A percentile compares a stretch with the other conserved stretches of the same genome.
phyloP scores from a whole-genome alignment of 129 eudicot species.

The Centella asiatica region DNA sequence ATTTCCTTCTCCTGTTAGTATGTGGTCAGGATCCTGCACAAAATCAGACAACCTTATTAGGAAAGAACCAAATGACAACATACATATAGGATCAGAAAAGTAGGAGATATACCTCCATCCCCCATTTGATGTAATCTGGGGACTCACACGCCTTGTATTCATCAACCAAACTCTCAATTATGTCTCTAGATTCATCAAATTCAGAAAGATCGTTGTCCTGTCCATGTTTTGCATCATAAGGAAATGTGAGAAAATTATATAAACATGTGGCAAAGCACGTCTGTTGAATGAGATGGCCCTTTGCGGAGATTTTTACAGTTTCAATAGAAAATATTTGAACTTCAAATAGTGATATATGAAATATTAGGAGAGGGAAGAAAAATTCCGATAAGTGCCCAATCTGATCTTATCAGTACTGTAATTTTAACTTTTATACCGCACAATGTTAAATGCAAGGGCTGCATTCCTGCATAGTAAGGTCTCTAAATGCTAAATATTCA shows the following conservation, averaged over 20 bases:
- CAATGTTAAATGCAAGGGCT: neutral
- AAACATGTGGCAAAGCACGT: neutral
- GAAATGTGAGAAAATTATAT: neutral
- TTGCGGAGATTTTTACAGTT: neutral
- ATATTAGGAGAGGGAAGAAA: neutral
- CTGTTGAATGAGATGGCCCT: neutral
- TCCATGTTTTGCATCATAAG: slow-evolving; percentile 16
- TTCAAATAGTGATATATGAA: neutral
- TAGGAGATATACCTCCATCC: slow-evolving; percentile 66
- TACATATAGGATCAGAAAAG: neutral
- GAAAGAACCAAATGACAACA: neutral
- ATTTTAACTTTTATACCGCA: neutral
- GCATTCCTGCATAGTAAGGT: too few species aligned
- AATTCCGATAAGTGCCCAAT: too few species aligned
- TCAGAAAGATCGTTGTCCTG: slow-evolving; percentile 97
- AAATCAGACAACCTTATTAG: neutral
- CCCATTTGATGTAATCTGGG: slow-evolving; percentile 97
- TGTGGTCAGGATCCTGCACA: slow-evolving; percentile 72
- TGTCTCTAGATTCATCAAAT: slow-evolving; percentile 88
- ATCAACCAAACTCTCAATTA: slow-evolving; percentile 95
- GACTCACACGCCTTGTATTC: slow-evolving; percentile 99
- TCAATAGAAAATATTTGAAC: neutral
- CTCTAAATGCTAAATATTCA: too few species aligned
- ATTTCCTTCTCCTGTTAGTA: slow-evolving; percentile 82
- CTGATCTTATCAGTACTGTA: too few species aligned